Percentiles rank a stretch among this genome's conserved stretches.
Conservation (phyloP, 768 basidiomycete genomes). For the Psilocybe cyanescens region DNA sequence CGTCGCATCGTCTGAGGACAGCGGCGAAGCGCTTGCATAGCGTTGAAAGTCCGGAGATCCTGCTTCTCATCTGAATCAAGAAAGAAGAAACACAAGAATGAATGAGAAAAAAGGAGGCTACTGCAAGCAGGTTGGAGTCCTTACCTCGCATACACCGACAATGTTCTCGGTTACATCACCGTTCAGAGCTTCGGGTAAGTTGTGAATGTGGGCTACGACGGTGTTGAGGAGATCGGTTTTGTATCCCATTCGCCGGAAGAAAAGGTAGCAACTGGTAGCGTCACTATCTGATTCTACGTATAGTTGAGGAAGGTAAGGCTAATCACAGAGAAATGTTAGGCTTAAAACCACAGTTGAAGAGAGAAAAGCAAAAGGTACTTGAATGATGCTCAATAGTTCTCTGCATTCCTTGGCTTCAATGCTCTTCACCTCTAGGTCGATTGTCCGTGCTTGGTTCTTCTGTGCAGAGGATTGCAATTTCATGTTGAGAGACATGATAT, state of each 20-base stretch:
- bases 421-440: constrained; percentile 87
- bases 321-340: constrained; percentile 5
- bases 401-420: constrained; percentile 83
- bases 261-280: constrained; percentile 86
- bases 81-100: not conserved
- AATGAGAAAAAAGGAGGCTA: not conserved
- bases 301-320: constrained; percentile 91
- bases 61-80: constrained; percentile 72
- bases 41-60: constrained; percentile 77
- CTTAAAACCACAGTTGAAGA: not conserved
- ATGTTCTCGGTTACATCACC: constrained; percentile 81
- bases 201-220: constrained; percentile 82
- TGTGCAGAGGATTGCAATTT: constrained; percentile 90
- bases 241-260: constrained; percentile 87
- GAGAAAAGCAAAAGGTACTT: constrained; percentile 46
- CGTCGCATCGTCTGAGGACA: constrained; percentile 78
- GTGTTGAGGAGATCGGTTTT: constrained; percentile 89
- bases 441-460: constrained; percentile 87
- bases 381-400: constrained; percentile 82
- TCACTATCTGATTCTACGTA: constrained; percentile 91
- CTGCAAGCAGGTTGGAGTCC: constrained; percentile 16
- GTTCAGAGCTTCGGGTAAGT: constrained; percentile 84
- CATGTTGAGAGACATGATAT: constrained; percentile 93
- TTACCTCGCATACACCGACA: constrained; percentile 93
- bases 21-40: constrained; percentile 91